Base-by-base conservation (phyloP, 139 green algal genomes). In the Coccomyxa sp. region DNA sequence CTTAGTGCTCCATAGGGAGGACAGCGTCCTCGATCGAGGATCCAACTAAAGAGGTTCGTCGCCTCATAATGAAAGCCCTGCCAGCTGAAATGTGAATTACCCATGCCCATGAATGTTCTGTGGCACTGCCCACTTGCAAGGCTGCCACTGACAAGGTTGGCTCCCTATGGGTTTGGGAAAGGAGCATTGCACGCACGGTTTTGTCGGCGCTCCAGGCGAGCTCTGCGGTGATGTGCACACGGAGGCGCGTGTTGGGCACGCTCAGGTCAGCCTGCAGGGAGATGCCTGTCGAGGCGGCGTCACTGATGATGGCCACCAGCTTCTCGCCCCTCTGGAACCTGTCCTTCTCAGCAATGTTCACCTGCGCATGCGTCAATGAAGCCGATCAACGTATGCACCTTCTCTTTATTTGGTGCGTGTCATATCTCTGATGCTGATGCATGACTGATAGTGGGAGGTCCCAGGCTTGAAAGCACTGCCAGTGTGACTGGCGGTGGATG, bases 121-220 rank as follows among this genome's bases (percentile, higher is more conserved):
- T 7, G 38, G 38, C 38, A 51, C 38, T 51, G 38, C 38, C 38
- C 38, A n/a, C n/a, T n/a, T n/a, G n/a, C n/a, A 51, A 51, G 7
- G 38, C 38, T 51, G 38, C 38, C 38, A 51, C 38, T 51, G 38
- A 51, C 38, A 51, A 51, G 38, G 38, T 51, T 51, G 38, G 38
- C 3, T 51, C 38, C 38, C 38, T 51, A 7, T 7, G 7, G 38
- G 38, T 51, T 51, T 51, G 38, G 38, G 38, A 51, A 7, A 51
- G 38, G 7, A 51, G 38, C 38, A 51, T 51, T 51, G 38, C 38
- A 51, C 38, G 38, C 38, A 71, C 91, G 38, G 93, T 91, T 79
- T 92, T 93, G 87, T 93, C 90, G 13, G 90, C 86, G n/a, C 76
- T 84, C 90, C 90, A 94, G 12, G 90, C 88, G 83, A 94, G 88